These are phyloP conservation scores for Fusarium acutatum DNA, from an alignment of 2,329 filamentous ascomycete species.

Conservation along the genomic window DNA sequence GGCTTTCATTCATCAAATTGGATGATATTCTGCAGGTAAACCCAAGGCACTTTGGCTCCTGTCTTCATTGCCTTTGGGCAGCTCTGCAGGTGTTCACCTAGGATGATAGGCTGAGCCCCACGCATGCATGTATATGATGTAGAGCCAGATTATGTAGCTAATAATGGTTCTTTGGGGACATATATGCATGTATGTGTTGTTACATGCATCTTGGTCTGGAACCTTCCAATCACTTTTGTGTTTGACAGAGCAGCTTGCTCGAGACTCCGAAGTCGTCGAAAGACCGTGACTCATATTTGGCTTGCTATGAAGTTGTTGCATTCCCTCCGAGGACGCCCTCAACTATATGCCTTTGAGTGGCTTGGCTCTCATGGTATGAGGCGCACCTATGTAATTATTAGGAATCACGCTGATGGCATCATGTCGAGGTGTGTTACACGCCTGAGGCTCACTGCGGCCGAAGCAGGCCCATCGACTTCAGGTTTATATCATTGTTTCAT, in stretches of 20 bases:
- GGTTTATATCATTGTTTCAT: background rate
- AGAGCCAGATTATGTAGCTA: background rate
- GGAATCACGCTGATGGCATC: background rate
- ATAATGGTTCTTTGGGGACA: background rate
- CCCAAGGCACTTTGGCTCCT: conserved; percentile 1
- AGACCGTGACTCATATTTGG: conserved; percentile 3
- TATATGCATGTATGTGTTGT: conserved; percentile 22
- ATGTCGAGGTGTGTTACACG: background rate
- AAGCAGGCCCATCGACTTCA: background rate
- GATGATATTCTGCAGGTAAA: conserved; percentile 1
- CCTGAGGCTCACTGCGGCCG: background rate
- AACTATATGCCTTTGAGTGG: background rate
- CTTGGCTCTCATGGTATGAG: background rate
- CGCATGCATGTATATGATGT: conserved; percentile 14
- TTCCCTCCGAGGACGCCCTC: background rate
- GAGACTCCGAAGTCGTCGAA: background rate
- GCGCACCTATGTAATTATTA: background rate
- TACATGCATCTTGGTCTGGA: background rate
- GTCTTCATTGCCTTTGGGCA: conserved; percentile 6
- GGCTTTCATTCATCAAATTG: background rate
- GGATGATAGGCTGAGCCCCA: background rate
- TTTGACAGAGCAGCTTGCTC: background rate
- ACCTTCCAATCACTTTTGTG: background rate
- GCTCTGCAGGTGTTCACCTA: conserved; percentile 18
- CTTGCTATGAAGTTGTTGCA: background rate